Evolutionary conservation across 1,139 yeast genomes (phyloP).

Genomic region (Chernovozyma sophiae-reginae): DNA sequence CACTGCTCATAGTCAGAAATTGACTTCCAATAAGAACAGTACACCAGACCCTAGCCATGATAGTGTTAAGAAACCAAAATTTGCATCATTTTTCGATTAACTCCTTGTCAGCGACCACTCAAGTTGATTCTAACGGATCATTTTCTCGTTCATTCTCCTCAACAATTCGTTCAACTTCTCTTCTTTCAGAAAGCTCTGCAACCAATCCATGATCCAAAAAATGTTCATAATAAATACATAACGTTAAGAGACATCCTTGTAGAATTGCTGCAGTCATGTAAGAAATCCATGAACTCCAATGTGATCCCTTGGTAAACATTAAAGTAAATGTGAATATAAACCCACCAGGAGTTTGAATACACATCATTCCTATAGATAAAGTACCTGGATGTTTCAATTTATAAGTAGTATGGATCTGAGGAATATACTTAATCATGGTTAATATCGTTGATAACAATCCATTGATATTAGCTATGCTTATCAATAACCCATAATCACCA

Average conservation of each 20-base stretch:
- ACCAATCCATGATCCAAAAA: conserved; percentile 23
- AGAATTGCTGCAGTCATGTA: conserved; percentile 67
- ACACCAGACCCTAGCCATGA: too few relatives aligned
- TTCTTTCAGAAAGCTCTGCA: conserved; percentile 29
- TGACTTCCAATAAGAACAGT: too few relatives aligned
- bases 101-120: too few relatives aligned
- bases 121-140: conserved; percentile 2
- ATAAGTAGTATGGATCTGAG: conserved; percentile 74
- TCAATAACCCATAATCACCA: conserved; percentile 16
- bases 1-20: too few relatives aligned
- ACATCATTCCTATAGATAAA: conserved; percentile 76
- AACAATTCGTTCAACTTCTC: conserved; percentile 30
- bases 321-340: conserved; percentile 70
- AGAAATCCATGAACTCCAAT: conserved; percentile 87
- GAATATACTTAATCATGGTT: conserved; percentile 71
- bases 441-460: conserved; percentile 62
- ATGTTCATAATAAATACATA: conserved; percentile 39
- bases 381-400: conserved; percentile 74
- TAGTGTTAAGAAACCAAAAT: too few relatives aligned
- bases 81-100: not conserved
- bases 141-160: conserved; percentile 19
- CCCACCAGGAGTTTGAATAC: conserved; percentile 89
- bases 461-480: conserved; percentile 51
- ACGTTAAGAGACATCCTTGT: conserved; percentile 45
- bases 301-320: conserved; percentile 67